Evolutionary conservation across 805 yeast species (phyloP).

Genomic region (Metschnikowia peoriensis): DNA sequence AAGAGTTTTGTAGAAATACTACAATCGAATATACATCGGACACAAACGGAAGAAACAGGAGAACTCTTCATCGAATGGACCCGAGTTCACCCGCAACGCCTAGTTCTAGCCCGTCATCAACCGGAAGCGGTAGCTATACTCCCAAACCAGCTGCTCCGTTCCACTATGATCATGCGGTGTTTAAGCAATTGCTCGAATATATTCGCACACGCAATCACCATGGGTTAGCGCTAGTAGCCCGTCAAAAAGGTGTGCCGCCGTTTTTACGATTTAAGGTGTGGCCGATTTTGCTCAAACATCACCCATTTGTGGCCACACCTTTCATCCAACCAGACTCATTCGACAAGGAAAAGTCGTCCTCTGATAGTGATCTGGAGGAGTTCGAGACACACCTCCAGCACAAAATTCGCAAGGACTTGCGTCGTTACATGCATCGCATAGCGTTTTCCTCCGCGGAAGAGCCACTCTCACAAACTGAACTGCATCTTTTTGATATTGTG

Average conservation of each 20-base stretch:
- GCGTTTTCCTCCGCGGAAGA: slow-evolving; percentile 27
- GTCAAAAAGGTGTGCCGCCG: slow-evolving; percentile 86
- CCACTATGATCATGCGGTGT: slow-evolving; percentile 43
- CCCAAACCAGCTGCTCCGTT: slow-evolving; percentile 21
- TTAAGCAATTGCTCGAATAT: slow-evolving; percentile 54
- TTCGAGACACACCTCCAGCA: slow-evolving; percentile 24
- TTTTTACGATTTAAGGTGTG: slow-evolving; percentile 73
- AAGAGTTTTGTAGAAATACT: no score
- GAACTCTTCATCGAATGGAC: neutral
- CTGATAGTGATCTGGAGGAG: slow-evolving; percentile 12
- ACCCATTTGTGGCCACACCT: slow-evolving; percentile 81
- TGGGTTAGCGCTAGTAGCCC: slow-evolving; percentile 74
- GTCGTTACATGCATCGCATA: slow-evolving; percentile 55
- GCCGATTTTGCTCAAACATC: slow-evolving; percentile 79
- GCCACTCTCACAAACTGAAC: slow-evolving; percentile 43
- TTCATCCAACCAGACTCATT: slow-evolving; percentile 57
- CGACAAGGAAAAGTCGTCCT: slow-evolving; percentile 18
- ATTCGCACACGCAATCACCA: slow-evolving; percentile 62
- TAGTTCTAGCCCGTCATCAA: slow-evolving; percentile 8
- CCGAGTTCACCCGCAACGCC: slow-evolving; percentile 3
- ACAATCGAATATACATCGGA: neutral
- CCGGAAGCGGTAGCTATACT: slow-evolving; percentile 4
- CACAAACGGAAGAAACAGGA: neutral
- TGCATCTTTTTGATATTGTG: slow-evolving; percentile 52
- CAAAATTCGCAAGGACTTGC: slow-evolving; percentile 54